A percentile compares a stretch with the other conserved stretches of the same genome.
These are phyloP conservation scores for Ophiostoma pallidulum DNA, from an alignment of 2,329 filamentous ascomycete species.

Conservation along the genomic window DNA sequence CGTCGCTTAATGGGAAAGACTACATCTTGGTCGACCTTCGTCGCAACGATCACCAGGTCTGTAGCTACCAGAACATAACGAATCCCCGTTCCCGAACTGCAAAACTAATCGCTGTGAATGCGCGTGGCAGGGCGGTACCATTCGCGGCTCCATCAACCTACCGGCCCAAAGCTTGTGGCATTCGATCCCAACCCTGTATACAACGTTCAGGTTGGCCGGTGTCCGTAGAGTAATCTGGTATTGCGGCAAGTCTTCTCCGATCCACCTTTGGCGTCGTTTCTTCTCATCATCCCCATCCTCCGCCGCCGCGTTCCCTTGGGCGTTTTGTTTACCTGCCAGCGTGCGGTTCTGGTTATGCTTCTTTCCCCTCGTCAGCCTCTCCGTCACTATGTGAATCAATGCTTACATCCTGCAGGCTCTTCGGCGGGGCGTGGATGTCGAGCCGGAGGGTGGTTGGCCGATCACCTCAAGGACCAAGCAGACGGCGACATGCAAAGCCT, in stretches of 20 bases:
- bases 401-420: conserved; percentile 32
- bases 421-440: conserved; percentile 44
- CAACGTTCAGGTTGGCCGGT: conserved; percentile 32
- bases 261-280: too few relatives aligned
- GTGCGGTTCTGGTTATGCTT: too few relatives aligned
- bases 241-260: conserved; percentile 32
- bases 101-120: not conserved
- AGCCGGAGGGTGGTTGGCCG: conserved; percentile 46
- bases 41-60: conserved; percentile 33
- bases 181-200: conserved; percentile 33
- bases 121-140: conserved; percentile 42
- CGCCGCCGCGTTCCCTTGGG: too few relatives aligned
- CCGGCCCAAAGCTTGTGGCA: conserved; percentile 38
- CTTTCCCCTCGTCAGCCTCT: too few relatives aligned
- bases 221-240: conserved; percentile 36
- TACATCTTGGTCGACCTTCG: conserved; percentile 32
- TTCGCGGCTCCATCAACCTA: conserved; percentile 43
- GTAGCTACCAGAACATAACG: conserved; percentile 1
- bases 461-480: conserved; percentile 35
- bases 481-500: conserved; percentile 37
- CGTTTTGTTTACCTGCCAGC: not conserved
- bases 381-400: not conserved
- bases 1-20: conserved; percentile 14
- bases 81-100: not conserved
- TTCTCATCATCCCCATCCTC: too few relatives aligned